Evolutionary conservation across 2,329 filamentous ascomycete species (phyloP), one percentile per base, ranked within the genome.

Genomic region (Hymenoscyphus repandus): DNA sequence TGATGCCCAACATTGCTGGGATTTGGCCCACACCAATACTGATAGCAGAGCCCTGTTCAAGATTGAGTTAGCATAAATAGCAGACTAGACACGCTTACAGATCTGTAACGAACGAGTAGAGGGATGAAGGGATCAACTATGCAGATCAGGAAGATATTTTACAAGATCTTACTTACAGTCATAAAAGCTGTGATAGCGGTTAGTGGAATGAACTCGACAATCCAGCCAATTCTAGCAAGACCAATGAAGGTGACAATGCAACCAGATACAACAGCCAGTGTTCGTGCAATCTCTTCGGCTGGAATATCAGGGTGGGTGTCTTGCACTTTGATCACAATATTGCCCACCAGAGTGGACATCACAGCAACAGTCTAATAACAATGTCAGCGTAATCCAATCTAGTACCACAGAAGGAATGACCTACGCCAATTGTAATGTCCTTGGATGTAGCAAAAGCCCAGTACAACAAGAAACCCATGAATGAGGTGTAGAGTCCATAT

Each of bases 391-490:
- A 45, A 60, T 11, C 31, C 7, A 27, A 7, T 7, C 18, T 31
- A 7, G 18, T 32, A 33, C 12, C 18, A 30, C n/a, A 20, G 30
- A 17, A 38, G 20, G 30, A 20, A 4, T 30, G 57, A 78, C 84
- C 71, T 75, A 88, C 86, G 13, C 92, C 92, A 50, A 97, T 97
- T 9, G 92, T 96, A 64, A 99, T 97, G 68, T 99, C 92, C 67
- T 97, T 99, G 12, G 92, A 96, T 0, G 93, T 99, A 32, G 91
- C 93, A 64, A 97, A 97, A 65, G 96, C 87, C 92, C 92, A 97
- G 71, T 99, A 99, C 54, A 96, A 77, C 56, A 96, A 69, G 13
- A 95, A 91, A 45, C 92, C 93, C 79, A 96, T 93, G 66, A 99
- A 97, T 0, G 92, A 96, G 0, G 92, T 93, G 70, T 95, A 95